A percentile compares a stretch with the other conserved stretches of the same genome.
Conservation (phyloP, 2,329 filamentous ascomycete species). For the Nigrospora oryzae region DNA sequence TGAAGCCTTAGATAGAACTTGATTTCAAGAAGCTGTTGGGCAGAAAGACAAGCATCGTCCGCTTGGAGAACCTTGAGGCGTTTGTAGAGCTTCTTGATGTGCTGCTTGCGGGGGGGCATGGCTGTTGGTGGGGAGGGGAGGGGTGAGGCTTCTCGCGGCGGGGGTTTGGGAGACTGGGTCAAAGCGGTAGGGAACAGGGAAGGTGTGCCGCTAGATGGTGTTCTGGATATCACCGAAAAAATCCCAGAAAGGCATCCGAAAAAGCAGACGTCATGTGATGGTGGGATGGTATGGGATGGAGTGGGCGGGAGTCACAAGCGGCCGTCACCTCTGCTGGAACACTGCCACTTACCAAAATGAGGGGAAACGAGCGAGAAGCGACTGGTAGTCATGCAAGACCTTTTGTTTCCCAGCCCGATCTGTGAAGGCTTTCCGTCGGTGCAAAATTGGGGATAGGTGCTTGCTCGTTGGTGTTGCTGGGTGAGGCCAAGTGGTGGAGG, state of each 20-base stretch:
- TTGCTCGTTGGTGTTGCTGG: too few species aligned
- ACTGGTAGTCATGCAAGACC: constrained; percentile 30
- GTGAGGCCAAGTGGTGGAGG: too few species aligned
- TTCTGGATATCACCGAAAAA: background rate
- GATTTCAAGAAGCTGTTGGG: constrained; percentile 13
- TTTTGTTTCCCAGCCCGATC: constrained; percentile 11
- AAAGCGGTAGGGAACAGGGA: background rate
- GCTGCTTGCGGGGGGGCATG: constrained; percentile 6
- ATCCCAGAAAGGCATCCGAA: background rate
- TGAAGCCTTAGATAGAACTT: constrained; percentile 14
- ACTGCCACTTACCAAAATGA: constrained; percentile 15
- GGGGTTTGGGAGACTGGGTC: background rate
- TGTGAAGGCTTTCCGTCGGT: constrained; percentile 11
- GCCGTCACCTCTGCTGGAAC: background rate
- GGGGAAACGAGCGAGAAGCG: constrained; percentile 19
- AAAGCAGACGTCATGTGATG: background rate
- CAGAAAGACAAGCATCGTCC: constrained; percentile 12
- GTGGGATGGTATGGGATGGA: background rate
- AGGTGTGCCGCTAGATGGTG: background rate
- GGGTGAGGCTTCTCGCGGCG: constrained; percentile 1
- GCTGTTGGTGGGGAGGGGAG: background rate
- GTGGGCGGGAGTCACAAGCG: background rate
- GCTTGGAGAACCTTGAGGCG: constrained; percentile 14
- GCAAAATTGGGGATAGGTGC: constrained; percentile 3
- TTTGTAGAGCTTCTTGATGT: constrained; percentile 8